Conservation (phyloP, 495 filamentous ascomycete genomes). For the Aspergillus coremiiformis region DNA sequence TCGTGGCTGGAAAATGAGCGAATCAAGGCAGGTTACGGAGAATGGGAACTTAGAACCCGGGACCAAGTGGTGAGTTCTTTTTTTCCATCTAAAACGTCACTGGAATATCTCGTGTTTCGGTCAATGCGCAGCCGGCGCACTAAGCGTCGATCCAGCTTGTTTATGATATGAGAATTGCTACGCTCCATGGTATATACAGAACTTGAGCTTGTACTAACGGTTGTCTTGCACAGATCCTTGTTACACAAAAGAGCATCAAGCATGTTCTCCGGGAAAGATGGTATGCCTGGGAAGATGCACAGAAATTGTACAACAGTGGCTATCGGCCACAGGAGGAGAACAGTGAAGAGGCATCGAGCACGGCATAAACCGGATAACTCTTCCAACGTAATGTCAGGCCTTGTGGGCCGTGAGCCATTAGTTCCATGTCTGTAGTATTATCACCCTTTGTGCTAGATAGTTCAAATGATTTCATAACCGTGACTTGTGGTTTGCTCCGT, state of each 20-base stretch:
- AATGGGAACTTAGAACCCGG: constrained; percentile 52
- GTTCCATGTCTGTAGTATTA: constrained; percentile 11
- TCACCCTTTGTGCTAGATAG: constrained; percentile 1
- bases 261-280: constrained; percentile 78
- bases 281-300: constrained; percentile 84
- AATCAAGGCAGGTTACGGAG: constrained; percentile 60
- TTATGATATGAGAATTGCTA: background rate
- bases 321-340: constrained; percentile 31
- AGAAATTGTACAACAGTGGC: constrained; percentile 56
- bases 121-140: background rate
- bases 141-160: background rate
- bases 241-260: constrained; percentile 72
- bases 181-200: background rate
- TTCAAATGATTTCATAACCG: background rate
- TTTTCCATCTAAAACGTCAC: background rate
- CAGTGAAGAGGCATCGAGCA: constrained; percentile 6
- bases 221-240: constrained; percentile 46
- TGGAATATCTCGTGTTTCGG: background rate
- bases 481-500: background rate
- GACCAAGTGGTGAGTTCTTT: constrained; percentile 51
- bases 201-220: constrained; percentile 8
- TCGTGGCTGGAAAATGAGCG: constrained; percentile 56
- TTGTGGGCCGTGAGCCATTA: no score
- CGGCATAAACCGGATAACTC: background rate
- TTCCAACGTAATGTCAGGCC: no score